These are phyloP conservation scores for Penicillium desertorum DNA, from an alignment of 495 filamentous ascomycete species.

Conservation along the genomic window DNA sequence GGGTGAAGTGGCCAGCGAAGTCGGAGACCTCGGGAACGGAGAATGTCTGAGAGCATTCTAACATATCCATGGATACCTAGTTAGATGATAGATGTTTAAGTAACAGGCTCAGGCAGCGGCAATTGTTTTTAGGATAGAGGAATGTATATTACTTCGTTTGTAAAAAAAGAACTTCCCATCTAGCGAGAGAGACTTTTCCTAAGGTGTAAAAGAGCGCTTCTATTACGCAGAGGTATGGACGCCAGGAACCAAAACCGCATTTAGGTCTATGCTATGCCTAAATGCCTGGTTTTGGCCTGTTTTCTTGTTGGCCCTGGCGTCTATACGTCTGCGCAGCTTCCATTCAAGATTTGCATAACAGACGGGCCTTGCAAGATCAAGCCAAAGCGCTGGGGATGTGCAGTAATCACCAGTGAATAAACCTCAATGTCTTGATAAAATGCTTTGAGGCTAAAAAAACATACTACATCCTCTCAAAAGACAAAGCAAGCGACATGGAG, in stretches of 20 bases:
- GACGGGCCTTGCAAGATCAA: neutral
- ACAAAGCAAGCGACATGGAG: neutral
- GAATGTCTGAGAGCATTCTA: neutral
- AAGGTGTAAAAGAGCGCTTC: neutral
- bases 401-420: neutral
- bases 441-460: neutral
- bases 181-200: neutral
- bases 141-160: neutral
- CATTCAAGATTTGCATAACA: neutral
- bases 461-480: neutral
- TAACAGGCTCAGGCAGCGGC: neutral
- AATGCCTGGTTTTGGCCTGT: no score
- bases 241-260: no score
- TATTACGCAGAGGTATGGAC: no score
- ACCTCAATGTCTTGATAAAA: neutral
- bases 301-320: no score
- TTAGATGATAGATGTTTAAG: neutral
- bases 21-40: constrained; percentile 1
- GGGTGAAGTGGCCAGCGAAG: constrained; percentile 26
- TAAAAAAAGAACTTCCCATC: neutral
- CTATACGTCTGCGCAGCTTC: neutral
- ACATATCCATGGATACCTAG: no score
- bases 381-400: neutral
- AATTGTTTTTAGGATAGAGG: neutral
- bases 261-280: no score